Base-by-base conservation (phyloP, 495 filamentous ascomycete genomes). In the Parachaetomium inaequale region DNA sequence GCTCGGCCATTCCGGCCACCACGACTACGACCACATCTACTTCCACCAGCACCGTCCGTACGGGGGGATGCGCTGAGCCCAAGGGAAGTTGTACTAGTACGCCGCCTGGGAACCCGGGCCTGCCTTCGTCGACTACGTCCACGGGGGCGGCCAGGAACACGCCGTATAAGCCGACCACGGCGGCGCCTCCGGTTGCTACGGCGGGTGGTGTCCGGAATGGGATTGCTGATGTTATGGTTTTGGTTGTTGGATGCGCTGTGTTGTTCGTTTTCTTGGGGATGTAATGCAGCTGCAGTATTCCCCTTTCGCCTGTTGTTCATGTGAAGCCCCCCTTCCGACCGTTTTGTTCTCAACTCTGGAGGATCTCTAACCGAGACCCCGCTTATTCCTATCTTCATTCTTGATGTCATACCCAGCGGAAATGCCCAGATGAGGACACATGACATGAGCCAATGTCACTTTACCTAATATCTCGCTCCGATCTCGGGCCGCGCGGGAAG, bases 131-230 rank as follows among this genome's bases (percentile, higher is more conserved):
- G 19, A 36, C 55, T 15, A 23, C 55, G 6, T 21, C 51, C 31
- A 28, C 21, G n/a, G 7, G 17, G 29, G 36, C 38, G 11, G 34
- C 58, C 1, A 58, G 19, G 5, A n/a, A 55, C 32, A 59, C 50
- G 11, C 50, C 64, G 0, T 56, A 56, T 32, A 19, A 19, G 36
- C 51, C 64, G 15, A 62, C 54, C n/a, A 23, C 55, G 31, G 34
- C 21, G 17, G 31, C 52, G 19, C 25, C 56, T 17, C 49, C 63
- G 31, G 25, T 43, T 51, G 56, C 51, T n/a, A 66, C 64, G 10
- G 64, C 64, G 4, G 64, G 59, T 1, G 60, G 60, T 14, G 55
- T 26, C 8, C 31, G 46, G 29, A 52, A 29, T 10, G 47, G 34
- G 21, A 40, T 28, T 43, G 43, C 15, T 11, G 43, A 19, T 17